phyloP scores from a whole-genome alignment of 2,329 filamentous ascomycete species.

The Ceratocystiopsis sp. region DNA sequence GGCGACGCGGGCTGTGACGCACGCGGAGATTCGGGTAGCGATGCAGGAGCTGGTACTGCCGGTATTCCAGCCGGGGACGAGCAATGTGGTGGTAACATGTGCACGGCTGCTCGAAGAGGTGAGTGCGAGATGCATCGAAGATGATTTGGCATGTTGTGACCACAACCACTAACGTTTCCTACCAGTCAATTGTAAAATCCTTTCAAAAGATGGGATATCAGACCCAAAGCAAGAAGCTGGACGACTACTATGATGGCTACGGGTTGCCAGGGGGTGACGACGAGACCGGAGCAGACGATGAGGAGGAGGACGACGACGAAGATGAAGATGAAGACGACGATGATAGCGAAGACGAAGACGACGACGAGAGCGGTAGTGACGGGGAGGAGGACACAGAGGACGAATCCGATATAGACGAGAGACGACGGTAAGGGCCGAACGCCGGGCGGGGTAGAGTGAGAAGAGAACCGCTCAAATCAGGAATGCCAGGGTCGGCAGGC shows the following conservation, averaged over 20 bases:
- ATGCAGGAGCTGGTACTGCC: conserved; percentile 62
- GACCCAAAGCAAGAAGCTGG: conserved; percentile 54
- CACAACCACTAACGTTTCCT: neutral
- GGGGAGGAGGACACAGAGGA: conserved; percentile 1
- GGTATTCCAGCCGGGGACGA: conserved; percentile 61
- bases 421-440: neutral
- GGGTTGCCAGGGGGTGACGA: conserved; percentile 51
- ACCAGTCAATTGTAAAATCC: conserved; percentile 54
- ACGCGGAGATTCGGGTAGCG: conserved; percentile 58
- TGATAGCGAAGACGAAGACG: conserved; percentile 30
- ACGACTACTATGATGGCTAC: conserved; percentile 79
- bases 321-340: conserved; percentile 40
- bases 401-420: neutral
- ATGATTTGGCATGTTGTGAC: neutral
- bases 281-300: conserved; percentile 42
- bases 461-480: no score
- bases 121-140: conserved; percentile 22
- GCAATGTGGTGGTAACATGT: conserved; percentile 80
- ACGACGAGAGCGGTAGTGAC: conserved; percentile 11
- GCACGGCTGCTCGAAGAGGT: conserved; percentile 74
- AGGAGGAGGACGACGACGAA: conserved; percentile 42
- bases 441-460: neutral
- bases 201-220: conserved; percentile 65
- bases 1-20: conserved; percentile 60
- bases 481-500: no score